Percentiles rank a stretch among this genome's conserved stretches.
These are phyloP conservation scores for Astrephomene gubernaculifera DNA, from an alignment of 139 green algal species.

Conservation along the genomic window DNA sequence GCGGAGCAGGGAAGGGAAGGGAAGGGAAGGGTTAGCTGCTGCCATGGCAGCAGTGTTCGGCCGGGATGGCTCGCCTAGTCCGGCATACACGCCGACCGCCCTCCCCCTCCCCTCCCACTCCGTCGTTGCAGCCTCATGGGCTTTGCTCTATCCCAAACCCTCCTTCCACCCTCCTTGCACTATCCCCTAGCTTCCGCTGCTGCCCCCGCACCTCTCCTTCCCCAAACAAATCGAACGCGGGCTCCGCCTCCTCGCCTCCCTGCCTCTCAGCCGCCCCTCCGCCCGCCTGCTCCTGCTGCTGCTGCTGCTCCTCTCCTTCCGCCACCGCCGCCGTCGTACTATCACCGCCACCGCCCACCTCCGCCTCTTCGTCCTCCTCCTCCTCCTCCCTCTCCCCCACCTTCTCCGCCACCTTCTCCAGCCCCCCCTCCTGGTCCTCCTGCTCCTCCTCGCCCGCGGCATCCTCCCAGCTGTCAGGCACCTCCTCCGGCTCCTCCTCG, in stretches of 20 bases:
- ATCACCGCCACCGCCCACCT: not conserved
- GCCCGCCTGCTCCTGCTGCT: not conserved
- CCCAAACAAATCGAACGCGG: conserved; percentile 35
- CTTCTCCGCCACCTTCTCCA: not conserved
- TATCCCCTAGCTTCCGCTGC: not conserved
- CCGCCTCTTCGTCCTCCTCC: not conserved
- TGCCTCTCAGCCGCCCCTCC: not conserved
- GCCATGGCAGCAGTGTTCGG: no score
- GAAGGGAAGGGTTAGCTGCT: no score
- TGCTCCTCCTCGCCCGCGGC: not conserved
- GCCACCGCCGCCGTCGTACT: not conserved
- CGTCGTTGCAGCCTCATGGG: no score
- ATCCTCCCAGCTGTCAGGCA: conserved; percentile 43
- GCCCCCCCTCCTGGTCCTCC: not conserved
- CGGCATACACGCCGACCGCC: no score
- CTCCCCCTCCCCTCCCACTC: no score
- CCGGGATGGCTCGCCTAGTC: no score
- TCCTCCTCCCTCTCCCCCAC: conserved; percentile 1
- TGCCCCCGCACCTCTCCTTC: not conserved
- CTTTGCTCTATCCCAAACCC: no score
- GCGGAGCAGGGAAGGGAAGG: no score
- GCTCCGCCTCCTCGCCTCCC: conserved; percentile 10
- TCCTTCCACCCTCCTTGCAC: not conserved
- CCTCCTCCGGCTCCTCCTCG: no score
- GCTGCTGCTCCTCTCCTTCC: not conserved